These are phyloP conservation scores for Verticillium albo-atrum DNA, from an alignment of 2,329 filamentous ascomycete species.

Conservation along the genomic window DNA sequence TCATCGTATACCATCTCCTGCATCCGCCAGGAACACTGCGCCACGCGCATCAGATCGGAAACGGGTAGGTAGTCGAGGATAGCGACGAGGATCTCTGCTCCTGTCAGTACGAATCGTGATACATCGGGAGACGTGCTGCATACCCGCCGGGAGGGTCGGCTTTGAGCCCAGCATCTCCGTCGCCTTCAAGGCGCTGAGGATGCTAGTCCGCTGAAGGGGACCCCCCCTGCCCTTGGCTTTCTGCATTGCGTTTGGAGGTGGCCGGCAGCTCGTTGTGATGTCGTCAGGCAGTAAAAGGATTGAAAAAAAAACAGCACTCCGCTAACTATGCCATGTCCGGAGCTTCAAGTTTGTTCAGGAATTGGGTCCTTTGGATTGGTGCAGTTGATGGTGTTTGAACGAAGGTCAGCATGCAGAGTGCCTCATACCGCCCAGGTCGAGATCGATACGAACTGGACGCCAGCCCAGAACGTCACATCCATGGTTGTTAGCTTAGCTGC, in stretches of 20 bases:
- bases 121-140: slow-evolving; percentile 12
- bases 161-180: slow-evolving; percentile 77
- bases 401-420: neutral
- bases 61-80: slow-evolving; percentile 89
- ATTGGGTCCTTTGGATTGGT: neutral
- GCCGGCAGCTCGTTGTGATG: neutral
- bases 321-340: neutral
- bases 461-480: neutral
- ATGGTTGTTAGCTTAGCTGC: neutral
- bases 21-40: slow-evolving; percentile 78
- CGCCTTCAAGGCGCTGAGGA: slow-evolving; percentile 73
- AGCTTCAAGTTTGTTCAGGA: neutral
- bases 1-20: slow-evolving; percentile 99
- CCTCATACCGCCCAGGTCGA: neutral
- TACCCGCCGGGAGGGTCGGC: slow-evolving; percentile 78
- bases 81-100: slow-evolving; percentile 73
- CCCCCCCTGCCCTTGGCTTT: slow-evolving; percentile 38
- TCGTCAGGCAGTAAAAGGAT: neutral
- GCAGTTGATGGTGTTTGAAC: neutral
- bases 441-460: neutral
- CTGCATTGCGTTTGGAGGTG: slow-evolving; percentile 29
- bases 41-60: slow-evolving; percentile 78
- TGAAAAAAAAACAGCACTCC: neutral
- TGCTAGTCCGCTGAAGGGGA: slow-evolving; percentile 39
- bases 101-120: neutral